phyloP scores from a whole-genome alignment of 768 basidiomycete genomes.

The Psilocybe azurescens region DNA sequence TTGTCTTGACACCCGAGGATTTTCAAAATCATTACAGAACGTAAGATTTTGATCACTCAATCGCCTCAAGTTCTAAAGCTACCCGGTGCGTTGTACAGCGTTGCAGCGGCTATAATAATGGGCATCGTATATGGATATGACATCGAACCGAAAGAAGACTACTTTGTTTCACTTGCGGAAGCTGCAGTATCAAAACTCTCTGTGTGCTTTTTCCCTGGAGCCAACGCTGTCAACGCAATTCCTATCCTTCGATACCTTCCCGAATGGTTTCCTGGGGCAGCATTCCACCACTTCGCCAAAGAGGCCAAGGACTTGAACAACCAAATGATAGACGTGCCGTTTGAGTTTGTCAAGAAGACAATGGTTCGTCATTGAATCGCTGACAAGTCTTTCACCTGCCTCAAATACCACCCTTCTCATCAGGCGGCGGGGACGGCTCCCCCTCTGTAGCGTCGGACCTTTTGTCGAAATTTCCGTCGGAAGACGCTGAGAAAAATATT shows the following conservation, averaged over 20 bases:
- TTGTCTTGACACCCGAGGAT: slow-evolving; percentile 9
- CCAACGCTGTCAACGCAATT: slow-evolving; percentile 14
- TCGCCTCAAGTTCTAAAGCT: neutral
- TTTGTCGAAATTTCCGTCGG: neutral
- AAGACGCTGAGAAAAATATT: slow-evolving; percentile 13
- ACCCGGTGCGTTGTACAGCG: too few relatives aligned
- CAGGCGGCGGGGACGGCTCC: slow-evolving; percentile 4
- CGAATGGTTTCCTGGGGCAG: slow-evolving; percentile 17
- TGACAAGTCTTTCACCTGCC: neutral
- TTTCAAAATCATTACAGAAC: slow-evolving; percentile 19
- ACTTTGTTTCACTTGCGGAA: slow-evolving; percentile 9
- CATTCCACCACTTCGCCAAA: slow-evolving; percentile 5
- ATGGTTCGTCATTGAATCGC: neutral
- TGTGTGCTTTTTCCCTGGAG: slow-evolving; percentile 12
- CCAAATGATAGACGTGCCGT: slow-evolving; percentile 11
- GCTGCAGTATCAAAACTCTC: slow-evolving; percentile 1
- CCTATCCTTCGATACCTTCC: slow-evolving; percentile 20
- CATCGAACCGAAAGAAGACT: slow-evolving; percentile 18
- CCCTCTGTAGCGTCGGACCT: slow-evolving; percentile 12
- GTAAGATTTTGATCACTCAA: slow-evolving; percentile 10
- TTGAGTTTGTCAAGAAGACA: slow-evolving; percentile 13
- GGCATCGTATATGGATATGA: slow-evolving; percentile 22
- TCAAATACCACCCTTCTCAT: neutral
- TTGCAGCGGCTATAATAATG: slow-evolving; percentile 6
- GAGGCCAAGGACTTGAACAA: slow-evolving; percentile 6